Evolutionary conservation across 768 basidiomycete genomes (phyloP).

Genomic region (Leucosporidium creatinivorum): DNA sequence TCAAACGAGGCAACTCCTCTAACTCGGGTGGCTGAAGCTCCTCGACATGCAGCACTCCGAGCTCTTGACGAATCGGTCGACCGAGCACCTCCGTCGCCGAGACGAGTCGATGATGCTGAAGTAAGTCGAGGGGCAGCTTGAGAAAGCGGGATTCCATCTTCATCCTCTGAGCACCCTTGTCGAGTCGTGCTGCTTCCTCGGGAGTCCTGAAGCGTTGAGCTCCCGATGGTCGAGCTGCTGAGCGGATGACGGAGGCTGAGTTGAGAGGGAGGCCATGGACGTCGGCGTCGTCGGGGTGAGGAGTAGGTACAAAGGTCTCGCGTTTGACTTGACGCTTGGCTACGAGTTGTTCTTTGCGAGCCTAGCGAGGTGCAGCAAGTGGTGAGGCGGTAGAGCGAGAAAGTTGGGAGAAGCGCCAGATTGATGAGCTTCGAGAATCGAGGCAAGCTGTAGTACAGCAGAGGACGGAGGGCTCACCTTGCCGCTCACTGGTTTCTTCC

Average conservation of each 20-base stretch:
- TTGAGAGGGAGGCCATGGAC: background rate
- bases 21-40: constrained; percentile 29
- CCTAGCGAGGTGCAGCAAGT: constrained; percentile 43
- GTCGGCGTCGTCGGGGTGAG: constrained; percentile 18
- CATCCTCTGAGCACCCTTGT: constrained; percentile 16
- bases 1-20: constrained; percentile 36
- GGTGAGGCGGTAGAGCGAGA: background rate
- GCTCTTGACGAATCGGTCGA: constrained; percentile 35
- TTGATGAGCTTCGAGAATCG: background rate
- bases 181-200: constrained; percentile 21
- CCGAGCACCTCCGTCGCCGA: constrained; percentile 23
- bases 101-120: constrained; percentile 23
- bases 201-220: constrained; percentile 12
- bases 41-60: constrained; percentile 34
- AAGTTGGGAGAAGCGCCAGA: background rate
- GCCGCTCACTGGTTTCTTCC: too few relatives aligned
- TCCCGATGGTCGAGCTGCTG: background rate
- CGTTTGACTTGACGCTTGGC: constrained; percentile 78
- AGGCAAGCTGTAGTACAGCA: background rate
- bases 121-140: constrained; percentile 28
- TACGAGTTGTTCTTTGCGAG: constrained; percentile 65
- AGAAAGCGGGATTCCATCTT: constrained; percentile 33
- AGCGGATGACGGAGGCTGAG: background rate
- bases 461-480: background rate
- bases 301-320: constrained; percentile 49